Percentiles rank a stretch among this genome's conserved stretches.
phyloP scores from a whole-genome alignment of 805 yeast species.

The Teunomyces atbi region DNA sequence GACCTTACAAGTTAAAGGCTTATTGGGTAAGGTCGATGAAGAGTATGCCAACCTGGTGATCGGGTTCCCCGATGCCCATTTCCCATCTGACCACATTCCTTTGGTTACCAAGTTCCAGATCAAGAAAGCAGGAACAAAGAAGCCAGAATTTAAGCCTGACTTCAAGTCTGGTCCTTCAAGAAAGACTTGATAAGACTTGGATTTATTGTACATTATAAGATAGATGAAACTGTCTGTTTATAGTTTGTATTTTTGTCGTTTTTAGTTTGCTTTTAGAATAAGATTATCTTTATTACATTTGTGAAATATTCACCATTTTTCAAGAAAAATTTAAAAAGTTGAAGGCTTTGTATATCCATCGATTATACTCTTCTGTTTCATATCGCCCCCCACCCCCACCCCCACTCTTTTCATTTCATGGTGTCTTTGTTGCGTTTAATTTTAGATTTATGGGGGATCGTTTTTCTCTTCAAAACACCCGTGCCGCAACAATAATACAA shows the following conservation, averaged over 20 bases:
- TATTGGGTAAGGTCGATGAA: slow-evolving; percentile 79
- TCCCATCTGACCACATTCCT: slow-evolving; percentile 95
- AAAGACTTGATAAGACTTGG: slow-evolving; percentile 23
- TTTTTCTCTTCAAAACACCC: not conserved
- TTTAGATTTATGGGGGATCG: no score
- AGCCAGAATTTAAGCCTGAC: slow-evolving; percentile 46
- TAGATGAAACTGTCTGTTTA: slow-evolving; percentile 3
- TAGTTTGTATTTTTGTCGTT: slow-evolving; percentile 2
- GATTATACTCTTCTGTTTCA: no score
- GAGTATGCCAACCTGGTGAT: slow-evolving; percentile 73
- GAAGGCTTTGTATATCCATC: no score
- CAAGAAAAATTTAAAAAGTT: not conserved
- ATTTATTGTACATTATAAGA: slow-evolving; percentile 1
- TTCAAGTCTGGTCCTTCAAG: slow-evolving; percentile 41
- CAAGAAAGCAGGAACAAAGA: slow-evolving; percentile 43
- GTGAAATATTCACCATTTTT: no score
- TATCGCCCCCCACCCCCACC: no score
- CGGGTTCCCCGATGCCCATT: slow-evolving; percentile 92
- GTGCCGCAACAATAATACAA: not conserved
- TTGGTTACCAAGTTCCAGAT: slow-evolving; percentile 75
- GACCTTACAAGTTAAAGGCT: slow-evolving; percentile 76
- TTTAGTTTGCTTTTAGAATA: not conserved
- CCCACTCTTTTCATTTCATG: no score
- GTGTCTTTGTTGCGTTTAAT: no score
- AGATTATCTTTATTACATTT: not conserved